Percentiles rank a stretch among this genome's conserved stretches.
These are phyloP conservation scores for Salvia rosmarinus DNA, from an alignment of 257 asterid genomes.

Conservation along the genomic window DNA sequence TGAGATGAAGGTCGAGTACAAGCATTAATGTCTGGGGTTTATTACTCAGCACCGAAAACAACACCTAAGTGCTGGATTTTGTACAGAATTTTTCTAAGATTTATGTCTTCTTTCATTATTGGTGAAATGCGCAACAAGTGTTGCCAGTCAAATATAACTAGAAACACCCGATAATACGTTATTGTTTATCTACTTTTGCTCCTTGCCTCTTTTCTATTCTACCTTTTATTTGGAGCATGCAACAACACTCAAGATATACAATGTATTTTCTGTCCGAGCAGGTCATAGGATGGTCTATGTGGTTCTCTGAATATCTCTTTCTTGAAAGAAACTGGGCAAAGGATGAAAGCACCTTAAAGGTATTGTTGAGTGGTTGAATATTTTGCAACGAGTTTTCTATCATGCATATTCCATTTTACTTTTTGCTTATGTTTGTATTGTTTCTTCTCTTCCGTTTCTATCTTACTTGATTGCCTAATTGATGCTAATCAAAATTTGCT, in stretches of 20 bases:
- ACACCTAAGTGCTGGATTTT: not conserved
- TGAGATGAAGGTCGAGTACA: no score
- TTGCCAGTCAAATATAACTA: conserved; percentile 6
- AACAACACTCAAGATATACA: conserved; percentile 20
- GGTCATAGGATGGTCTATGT: conserved; percentile 99
- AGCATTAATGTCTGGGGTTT: no score
- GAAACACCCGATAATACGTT: not conserved
- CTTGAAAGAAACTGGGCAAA: conserved; percentile 99
- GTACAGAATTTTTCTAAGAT: not conserved
- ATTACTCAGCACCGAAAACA: not conserved
- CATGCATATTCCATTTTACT: conserved; percentile 15
- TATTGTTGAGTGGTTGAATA: conserved; percentile 40
- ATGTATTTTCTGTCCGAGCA: conserved; percentile 47
- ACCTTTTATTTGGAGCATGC: conserved; percentile 25
- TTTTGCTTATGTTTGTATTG: not conserved
- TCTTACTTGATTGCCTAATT: conserved; percentile 27
- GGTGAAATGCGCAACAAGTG: not conserved
- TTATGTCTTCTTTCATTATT: not conserved
- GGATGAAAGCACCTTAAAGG: conserved; percentile 87
- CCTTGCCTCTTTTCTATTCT: not conserved
- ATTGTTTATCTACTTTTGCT: conserved; percentile 20
- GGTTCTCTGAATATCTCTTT: conserved; percentile 93
- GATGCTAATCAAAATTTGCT: conserved; percentile 34
- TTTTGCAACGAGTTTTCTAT: not conserved
- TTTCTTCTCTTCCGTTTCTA: conserved; percentile 20